Evolutionary conservation across 768 basidiomycete genomes (phyloP).

Genomic region (Boletus tomentosulus): DNA sequence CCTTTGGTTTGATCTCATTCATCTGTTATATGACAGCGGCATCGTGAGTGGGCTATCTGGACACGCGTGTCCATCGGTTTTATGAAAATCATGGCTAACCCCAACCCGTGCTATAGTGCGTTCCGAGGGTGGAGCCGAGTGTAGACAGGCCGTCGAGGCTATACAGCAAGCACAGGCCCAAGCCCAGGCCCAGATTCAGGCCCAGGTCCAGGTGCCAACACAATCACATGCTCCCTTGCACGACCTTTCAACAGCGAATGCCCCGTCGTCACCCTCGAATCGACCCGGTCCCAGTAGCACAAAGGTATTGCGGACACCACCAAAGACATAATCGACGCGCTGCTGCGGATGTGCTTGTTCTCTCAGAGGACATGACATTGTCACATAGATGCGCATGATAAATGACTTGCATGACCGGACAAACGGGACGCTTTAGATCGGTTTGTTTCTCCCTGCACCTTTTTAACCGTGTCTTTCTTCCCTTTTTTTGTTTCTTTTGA

Average conservation of each 20-base stretch:
- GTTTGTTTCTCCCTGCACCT: conserved; percentile 6
- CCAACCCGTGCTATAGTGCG: conserved; percentile 49
- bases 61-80: conserved; percentile 20
- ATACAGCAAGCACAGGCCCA: conserved; percentile 32
- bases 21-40: conserved; percentile 50
- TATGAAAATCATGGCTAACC: conserved; percentile 27
- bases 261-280: conserved; percentile 17
- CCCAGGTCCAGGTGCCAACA: conserved; percentile 16
- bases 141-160: conserved; percentile 45
- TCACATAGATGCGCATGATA: conserved; percentile 17
- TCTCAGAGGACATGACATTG: conserved; percentile 10
- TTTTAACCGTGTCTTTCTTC: neutral
- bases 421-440: conserved; percentile 24
- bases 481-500: neutral
- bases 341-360: neutral
- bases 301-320: conserved; percentile 16
- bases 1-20: conserved; percentile 21
- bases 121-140: conserved; percentile 81
- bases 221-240: conserved; percentile 23
- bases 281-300: conserved; percentile 24
- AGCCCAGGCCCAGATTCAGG: conserved; percentile 16
- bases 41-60: conserved; percentile 50
- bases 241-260: conserved; percentile 17
- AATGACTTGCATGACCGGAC: conserved; percentile 13
- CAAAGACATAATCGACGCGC: conserved; percentile 11